A percentile compares a stretch with the other conserved stretches of the same genome.
Conservation (phyloP, 768 basidiomycete genomes). For the Mycena epipterygia region DNA sequence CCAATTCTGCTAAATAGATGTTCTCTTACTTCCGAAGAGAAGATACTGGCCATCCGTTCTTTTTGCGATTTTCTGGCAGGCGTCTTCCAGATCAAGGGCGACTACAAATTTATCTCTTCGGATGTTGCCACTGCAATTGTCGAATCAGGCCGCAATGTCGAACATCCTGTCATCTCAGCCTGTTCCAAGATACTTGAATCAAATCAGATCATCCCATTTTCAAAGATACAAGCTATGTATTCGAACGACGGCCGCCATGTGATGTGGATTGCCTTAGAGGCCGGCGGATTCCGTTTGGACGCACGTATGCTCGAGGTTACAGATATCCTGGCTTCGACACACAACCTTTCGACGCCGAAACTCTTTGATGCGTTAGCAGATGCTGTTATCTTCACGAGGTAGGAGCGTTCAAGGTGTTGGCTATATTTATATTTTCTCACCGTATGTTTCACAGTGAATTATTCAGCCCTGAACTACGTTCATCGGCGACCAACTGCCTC, state of each 20-base stretch:
- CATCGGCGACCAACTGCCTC: background rate
- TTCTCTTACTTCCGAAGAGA: background rate
- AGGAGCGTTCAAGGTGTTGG: no score
- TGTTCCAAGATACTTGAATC: background rate
- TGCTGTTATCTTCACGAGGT: slow-evolving; percentile 12
- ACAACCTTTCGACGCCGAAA: background rate
- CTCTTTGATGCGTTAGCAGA: slow-evolving; percentile 12
- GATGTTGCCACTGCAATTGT: background rate
- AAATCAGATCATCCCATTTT: background rate
- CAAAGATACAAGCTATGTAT: background rate
- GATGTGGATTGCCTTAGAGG: background rate
- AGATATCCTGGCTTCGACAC: background rate
- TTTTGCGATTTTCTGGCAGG: background rate
- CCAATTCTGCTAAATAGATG: background rate
- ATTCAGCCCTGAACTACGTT: background rate
- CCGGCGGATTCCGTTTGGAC: background rate
- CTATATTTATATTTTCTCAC: no score
- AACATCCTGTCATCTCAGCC: background rate
- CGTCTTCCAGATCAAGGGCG: slow-evolving; percentile 1
- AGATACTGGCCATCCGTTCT: background rate
- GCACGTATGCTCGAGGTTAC: background rate
- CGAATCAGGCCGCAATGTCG: background rate
- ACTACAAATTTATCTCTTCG: background rate
- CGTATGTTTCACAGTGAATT: background rate
- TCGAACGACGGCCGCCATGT: background rate